phyloP scores from a whole-genome alignment of 2,329 filamentous ascomycete genomes.

The Penicillium sp. region DNA sequence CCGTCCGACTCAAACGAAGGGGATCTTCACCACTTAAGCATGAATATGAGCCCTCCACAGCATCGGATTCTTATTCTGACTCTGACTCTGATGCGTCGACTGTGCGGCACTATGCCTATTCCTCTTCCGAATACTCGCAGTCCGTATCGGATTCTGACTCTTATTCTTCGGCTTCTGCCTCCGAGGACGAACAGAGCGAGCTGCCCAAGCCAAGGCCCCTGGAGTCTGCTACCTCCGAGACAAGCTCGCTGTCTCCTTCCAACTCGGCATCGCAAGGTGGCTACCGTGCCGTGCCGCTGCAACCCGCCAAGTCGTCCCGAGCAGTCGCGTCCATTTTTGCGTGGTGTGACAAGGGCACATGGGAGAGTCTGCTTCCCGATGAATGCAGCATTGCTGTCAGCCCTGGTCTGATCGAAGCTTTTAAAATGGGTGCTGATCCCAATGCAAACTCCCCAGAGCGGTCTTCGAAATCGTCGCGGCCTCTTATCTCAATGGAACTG shows the following conservation, averaged over 20 bases:
- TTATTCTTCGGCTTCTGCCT: constrained; percentile 38
- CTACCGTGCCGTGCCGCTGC: constrained; percentile 54
- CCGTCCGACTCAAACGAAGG: constrained; percentile 58
- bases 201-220: constrained; percentile 43
- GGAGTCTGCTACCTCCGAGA: constrained; percentile 42
- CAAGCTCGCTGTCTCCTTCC: constrained; percentile 69
- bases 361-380: constrained; percentile 60
- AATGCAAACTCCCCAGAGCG: constrained; percentile 7
- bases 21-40: constrained; percentile 94
- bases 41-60: constrained; percentile 86
- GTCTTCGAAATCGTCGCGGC: constrained; percentile 34
- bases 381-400: constrained; percentile 63
- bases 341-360: constrained; percentile 62
- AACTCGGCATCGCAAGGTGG: constrained; percentile 77
- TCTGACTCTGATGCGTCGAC: constrained; percentile 54
- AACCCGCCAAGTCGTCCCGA: constrained; percentile 51
- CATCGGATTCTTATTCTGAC: constrained; percentile 54
- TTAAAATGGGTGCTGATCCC: constrained; percentile 51
- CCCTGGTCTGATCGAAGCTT: constrained; percentile 64
- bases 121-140: constrained; percentile 31
- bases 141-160: constrained; percentile 18
- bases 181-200: constrained; percentile 50
- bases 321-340: constrained; percentile 60
- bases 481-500: constrained; percentile 71
- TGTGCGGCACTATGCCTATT: constrained; percentile 49